Base-by-base conservation (phyloP, 75 land plant species). In the Pinus tabuliformis region DNA sequence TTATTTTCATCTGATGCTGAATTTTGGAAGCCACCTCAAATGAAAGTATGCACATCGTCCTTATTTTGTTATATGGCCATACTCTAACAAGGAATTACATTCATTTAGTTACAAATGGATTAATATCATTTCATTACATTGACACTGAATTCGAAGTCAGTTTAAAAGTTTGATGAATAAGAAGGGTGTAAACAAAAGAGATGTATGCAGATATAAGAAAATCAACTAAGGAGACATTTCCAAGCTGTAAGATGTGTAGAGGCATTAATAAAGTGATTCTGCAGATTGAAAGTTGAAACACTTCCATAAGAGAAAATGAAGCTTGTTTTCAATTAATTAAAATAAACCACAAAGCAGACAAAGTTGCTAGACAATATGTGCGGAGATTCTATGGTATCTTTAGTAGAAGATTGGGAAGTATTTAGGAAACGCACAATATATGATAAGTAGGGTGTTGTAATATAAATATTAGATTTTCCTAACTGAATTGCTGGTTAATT, bases 1-100 rank as follows among this genome's bases (percentile, higher is more conserved):
- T 85, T 96, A 54, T 96, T 96, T 83, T 90, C 87, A 24, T 91
- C 99, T 22, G 93, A 94, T 78, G 86, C 91, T 71, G 72, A 63
- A 37, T 96, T 91, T 68, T 96, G 99, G 99, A 88, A 90, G 86
- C 97, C 94, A 63, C 93, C 91, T 36, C 99, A 96, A 82, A 94
- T 94, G 95, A 86, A 89, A 78, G 99, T 96, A 84, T 56, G 78
- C 2, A 20, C 15, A 28, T 65, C 16, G 28, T 58, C 6, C 49
- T 30, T n/a, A 52, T 15, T 39, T 33, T 57, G 79, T 56, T 75
- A 5, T 20, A 42, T 14, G n/a, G 54, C 13, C 72, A 68, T 68
- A 68, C 15, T 8, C 17, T 8, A 7, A 49, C 18, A 3, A 30
- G 36, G 5, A 33, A 64, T 6, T 64, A 33, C 33, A 17, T 64